These are phyloP conservation scores for Ustilago shanxiensis DNA, from an alignment of 1,284 basidiomycete species.

Conservation along the genomic window DNA sequence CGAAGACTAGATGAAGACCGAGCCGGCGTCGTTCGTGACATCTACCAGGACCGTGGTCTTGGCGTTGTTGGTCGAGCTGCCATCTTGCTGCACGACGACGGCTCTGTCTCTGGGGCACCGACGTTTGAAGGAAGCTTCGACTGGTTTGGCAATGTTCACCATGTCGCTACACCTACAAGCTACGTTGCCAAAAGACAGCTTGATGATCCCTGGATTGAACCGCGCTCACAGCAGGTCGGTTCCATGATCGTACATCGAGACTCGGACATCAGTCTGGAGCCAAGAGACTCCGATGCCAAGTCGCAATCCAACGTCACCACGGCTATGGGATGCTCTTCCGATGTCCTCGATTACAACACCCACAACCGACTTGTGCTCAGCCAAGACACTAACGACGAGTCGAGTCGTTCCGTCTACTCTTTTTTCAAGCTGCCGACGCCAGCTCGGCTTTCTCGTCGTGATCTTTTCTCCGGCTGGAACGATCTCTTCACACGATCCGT, in stretches of 20 bases:
- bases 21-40: conserved; percentile 50
- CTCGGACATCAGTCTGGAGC: conserved; percentile 50
- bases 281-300: conserved; percentile 15
- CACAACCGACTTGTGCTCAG: conserved; percentile 54
- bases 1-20: conserved; percentile 55
- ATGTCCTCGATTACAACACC: conserved; percentile 55
- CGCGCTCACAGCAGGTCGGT: conserved; percentile 27
- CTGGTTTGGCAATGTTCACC: conserved; percentile 61
- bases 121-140: conserved; percentile 60
- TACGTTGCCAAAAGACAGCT: conserved; percentile 47
- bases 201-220: conserved; percentile 38
- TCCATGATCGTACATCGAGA: conserved; percentile 56
- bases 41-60: conserved; percentile 39
- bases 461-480: conserved; percentile 45
- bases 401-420: conserved; percentile 48
- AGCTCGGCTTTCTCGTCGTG: conserved; percentile 39
- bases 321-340: conserved; percentile 45
- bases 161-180: conserved; percentile 42
- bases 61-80: conserved; percentile 61
- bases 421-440: conserved; percentile 57
- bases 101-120: conserved; percentile 44
- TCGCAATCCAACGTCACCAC: conserved; percentile 10
- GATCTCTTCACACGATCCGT: conserved; percentile 22
- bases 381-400: conserved; percentile 51
- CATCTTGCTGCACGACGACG: conserved; percentile 61